Percentiles rank a stretch among this genome's conserved stretches.
phyloP scores from a whole-genome alignment of 2,329 filamentous ascomycete genomes.

The Annulohypoxylon truncatum region DNA sequence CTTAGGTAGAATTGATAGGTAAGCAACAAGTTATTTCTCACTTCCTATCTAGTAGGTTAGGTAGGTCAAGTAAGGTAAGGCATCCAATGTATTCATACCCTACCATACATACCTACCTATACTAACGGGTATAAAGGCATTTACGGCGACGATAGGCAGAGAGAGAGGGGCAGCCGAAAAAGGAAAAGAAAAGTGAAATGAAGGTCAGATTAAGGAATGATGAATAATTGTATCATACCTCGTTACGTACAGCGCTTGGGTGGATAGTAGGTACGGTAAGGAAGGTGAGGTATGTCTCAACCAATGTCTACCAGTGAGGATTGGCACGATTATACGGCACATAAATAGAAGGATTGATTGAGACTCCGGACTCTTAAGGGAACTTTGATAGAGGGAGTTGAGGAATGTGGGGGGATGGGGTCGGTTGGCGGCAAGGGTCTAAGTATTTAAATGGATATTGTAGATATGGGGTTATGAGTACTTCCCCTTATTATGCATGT shows the following conservation, averaged over 20 bases:
- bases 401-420: slow-evolving; percentile 22
- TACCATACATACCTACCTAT: not conserved
- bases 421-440: slow-evolving; percentile 17
- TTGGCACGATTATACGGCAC: slow-evolving; percentile 1
- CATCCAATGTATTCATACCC: slow-evolving; percentile 18
- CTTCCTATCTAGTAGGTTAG: too few species aligned
- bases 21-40: slow-evolving; percentile 22
- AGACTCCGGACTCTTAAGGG: not conserved
- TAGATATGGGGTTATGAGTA: not conserved
- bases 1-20: slow-evolving; percentile 7
- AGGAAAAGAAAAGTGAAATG: not conserved
- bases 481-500: not conserved
- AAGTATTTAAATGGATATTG: not conserved
- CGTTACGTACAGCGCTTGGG: slow-evolving; percentile 1
- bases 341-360: not conserved
- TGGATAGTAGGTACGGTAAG: not conserved
- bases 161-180: not conserved
- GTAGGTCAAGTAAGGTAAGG: slow-evolving; percentile 23
- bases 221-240: too few species aligned
- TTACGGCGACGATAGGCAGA: not conserved
- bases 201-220: too few species aligned
- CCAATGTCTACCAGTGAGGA: not conserved
- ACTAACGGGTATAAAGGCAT: not conserved
- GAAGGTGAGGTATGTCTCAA: slow-evolving; percentile 24
- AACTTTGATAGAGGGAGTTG: not conserved